These are phyloP conservation scores for Pseudopithomyces chartarum DNA, from an alignment of 2,329 filamentous ascomycete species.

Conservation along the genomic window DNA sequence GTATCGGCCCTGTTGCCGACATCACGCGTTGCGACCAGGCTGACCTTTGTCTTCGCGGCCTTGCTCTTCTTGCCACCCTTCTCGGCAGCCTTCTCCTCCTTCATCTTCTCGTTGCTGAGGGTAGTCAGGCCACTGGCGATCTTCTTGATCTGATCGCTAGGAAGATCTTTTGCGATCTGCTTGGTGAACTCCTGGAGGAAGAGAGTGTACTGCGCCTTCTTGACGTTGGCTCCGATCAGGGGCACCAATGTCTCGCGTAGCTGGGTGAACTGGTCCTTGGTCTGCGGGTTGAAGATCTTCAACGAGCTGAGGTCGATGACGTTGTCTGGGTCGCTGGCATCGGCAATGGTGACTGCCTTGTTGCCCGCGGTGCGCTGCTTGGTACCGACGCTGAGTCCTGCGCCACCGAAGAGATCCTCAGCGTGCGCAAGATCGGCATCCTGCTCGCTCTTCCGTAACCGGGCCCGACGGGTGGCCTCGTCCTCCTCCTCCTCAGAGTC, in stretches of 20 bases:
- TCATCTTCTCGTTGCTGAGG: slow-evolving; percentile 96
- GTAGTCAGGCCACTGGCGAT: slow-evolving; percentile 85
- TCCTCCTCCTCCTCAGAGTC: slow-evolving; percentile 72
- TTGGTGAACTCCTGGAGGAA: slow-evolving; percentile 93
- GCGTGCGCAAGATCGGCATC: slow-evolving; percentile 89
- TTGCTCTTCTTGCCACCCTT: slow-evolving; percentile 97
- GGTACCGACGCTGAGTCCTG: slow-evolving; percentile 71
- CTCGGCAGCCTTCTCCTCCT: slow-evolving; percentile 92
- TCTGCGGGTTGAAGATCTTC: slow-evolving; percentile 85
- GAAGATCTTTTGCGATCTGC: slow-evolving; percentile 82
- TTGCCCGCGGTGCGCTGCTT: slow-evolving; percentile 65
- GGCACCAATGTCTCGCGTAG: slow-evolving; percentile 80
- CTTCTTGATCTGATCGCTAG: slow-evolving; percentile 96
- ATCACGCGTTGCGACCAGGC: slow-evolving; percentile 70
- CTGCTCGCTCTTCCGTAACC: slow-evolving; percentile 79
- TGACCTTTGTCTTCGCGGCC: slow-evolving; percentile 93
- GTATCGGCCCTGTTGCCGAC: slow-evolving; percentile 66
- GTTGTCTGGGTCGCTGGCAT: slow-evolving; percentile 74
- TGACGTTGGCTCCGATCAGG: slow-evolving; percentile 73
- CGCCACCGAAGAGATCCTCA: slow-evolving; percentile 84
- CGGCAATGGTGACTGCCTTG: slow-evolving; percentile 70
- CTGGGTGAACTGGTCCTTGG: slow-evolving; percentile 82
- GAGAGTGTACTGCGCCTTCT: slow-evolving; percentile 87
- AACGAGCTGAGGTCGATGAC: slow-evolving; percentile 81
- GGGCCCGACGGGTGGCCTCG: slow-evolving; percentile 72